Percentiles rank a stretch among this genome's conserved stretches.
Conservation (phyloP, 2,329 filamentous ascomycete genomes). For the Nigrograna mackinnonii region DNA sequence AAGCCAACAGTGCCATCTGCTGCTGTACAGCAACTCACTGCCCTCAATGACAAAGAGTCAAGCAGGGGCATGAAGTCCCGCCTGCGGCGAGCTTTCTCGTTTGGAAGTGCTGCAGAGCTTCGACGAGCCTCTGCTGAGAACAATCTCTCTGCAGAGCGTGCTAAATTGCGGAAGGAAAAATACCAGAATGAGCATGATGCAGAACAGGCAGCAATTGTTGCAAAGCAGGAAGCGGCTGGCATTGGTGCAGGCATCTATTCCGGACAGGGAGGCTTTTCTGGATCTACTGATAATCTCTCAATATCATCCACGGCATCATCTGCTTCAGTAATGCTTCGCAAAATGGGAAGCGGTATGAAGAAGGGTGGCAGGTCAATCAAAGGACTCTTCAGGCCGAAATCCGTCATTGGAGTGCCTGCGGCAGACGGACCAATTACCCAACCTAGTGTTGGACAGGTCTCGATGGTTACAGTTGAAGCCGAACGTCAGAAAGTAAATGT, state of each 20-base stretch:
- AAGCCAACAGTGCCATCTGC: conserved; percentile 56
- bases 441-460: conserved; percentile 80
- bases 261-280: conserved; percentile 79
- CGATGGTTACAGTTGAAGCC: conserved; percentile 94
- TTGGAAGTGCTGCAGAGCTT: conserved; percentile 92
- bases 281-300: conserved; percentile 93
- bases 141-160: conserved; percentile 51
- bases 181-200: conserved; percentile 71
- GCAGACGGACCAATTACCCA: conserved; percentile 68
- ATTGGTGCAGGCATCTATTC: conserved; percentile 94
- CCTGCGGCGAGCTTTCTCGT: conserved; percentile 90
- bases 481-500: conserved; percentile 84
- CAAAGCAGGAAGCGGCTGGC: conserved; percentile 88
- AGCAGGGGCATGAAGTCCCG: conserved; percentile 84
- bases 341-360: conserved; percentile 99
- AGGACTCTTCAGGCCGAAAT: conserved; percentile 93
- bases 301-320: conserved; percentile 90
- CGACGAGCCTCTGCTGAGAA: conserved; percentile 73
- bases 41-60: conserved; percentile 80
- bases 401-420: conserved; percentile 75
- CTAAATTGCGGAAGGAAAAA: conserved; percentile 57
- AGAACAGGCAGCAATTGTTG: conserved; percentile 88
- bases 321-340: conserved; percentile 90
- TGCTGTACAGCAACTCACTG: conserved; percentile 81
- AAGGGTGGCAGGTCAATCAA: conserved; percentile 88